Base-by-base conservation (phyloP, 352 stramenopile genomes). In the Globisporangium middletonii region DNA sequence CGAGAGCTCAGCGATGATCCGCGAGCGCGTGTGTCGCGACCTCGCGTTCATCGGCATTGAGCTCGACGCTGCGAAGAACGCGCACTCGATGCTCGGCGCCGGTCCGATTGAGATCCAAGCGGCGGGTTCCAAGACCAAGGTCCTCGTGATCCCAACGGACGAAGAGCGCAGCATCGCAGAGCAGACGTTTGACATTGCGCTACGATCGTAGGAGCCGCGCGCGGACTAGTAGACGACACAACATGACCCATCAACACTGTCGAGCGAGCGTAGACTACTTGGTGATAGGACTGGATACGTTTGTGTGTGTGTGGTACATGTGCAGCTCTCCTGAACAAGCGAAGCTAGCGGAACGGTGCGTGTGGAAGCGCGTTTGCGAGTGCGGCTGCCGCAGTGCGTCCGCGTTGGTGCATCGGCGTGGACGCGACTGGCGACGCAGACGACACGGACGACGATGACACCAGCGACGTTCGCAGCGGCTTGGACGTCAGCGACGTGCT, bases 141-240 rank as follows among this genome's bases (percentile, higher is more conserved):
- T 96, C 43, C 54, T 96, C 38, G 88, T 94, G 27, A 79, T 96
- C 64, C 86, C 86, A 19, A 96, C 87, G n/a, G 81, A 97, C 63
- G 89, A 97, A 74, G 89, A 97, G 71, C 72, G 73, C 55, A 93
- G 80, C 66, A 97, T 97, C 62, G 86, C 87, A n/a, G 69, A 88
- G 57, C 77, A 94, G 66, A 93, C 81, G 45, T 88, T 76, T 59
- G 72, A 77, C 43, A 76, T 91, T 42, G 78, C 68, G 26, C 65
- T 89, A 27, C 74, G 65, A 46, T 55, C 74, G 44, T 79, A 69
- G 64, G 19, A 8, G 35, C 30, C 30, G 8, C 30, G 4, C 4
- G 30, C 30, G 2, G 30, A 35, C 30, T 35, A 2, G 30, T 35
- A 35, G 30, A 35, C 30, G 30, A 35, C 30, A 35, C 30, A 35